These are phyloP conservation scores for Spathaspora passalidarum DNA, from an alignment of 805 yeast genomes.

Conservation along the genomic window DNA sequence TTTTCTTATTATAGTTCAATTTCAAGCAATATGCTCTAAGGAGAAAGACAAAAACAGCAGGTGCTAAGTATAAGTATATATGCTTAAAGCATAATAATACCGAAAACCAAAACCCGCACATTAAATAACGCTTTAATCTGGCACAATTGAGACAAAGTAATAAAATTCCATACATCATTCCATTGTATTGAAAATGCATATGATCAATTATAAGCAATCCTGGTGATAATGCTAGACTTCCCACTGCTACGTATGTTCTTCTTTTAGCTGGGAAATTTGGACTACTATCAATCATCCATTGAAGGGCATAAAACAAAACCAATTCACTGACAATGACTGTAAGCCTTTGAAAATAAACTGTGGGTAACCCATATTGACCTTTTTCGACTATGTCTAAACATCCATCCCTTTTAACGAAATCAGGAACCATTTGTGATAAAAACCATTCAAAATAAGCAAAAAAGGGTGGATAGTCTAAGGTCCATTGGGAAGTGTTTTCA, in stretches of 20 bases:
- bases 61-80: slow-evolving; percentile 88
- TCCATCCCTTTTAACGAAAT: slow-evolving; percentile 63
- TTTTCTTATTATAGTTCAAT: slow-evolving; percentile 23
- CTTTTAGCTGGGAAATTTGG: slow-evolving; percentile 35
- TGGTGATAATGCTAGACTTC: slow-evolving; percentile 82
- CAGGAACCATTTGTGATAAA: slow-evolving; percentile 69
- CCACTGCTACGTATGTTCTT: slow-evolving; percentile 70
- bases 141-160: slow-evolving; percentile 74
- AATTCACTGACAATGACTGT: slow-evolving; percentile 80
- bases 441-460: slow-evolving; percentile 94
- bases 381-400: slow-evolving; percentile 64
- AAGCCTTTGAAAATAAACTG: slow-evolving; percentile 74
- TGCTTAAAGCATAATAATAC: slow-evolving; percentile 88
- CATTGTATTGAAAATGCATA: slow-evolving; percentile 96
- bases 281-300: slow-evolving; percentile 58
- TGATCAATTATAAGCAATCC: slow-evolving; percentile 90
- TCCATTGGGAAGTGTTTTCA: slow-evolving; percentile 83
- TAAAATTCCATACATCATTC: slow-evolving; percentile 84
- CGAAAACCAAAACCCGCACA: slow-evolving; percentile 69
- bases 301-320: slow-evolving; percentile 65
- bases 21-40: slow-evolving; percentile 71
- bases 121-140: slow-evolving; percentile 50
- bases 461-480: slow-evolving; percentile 95
- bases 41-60: slow-evolving; percentile 83
- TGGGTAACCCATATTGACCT: slow-evolving; percentile 74